Evolutionary conservation across 768 basidiomycete genomes (phyloP), one percentile per base, ranked within the genome.

Genomic region (Pholiota microspora): DNA sequence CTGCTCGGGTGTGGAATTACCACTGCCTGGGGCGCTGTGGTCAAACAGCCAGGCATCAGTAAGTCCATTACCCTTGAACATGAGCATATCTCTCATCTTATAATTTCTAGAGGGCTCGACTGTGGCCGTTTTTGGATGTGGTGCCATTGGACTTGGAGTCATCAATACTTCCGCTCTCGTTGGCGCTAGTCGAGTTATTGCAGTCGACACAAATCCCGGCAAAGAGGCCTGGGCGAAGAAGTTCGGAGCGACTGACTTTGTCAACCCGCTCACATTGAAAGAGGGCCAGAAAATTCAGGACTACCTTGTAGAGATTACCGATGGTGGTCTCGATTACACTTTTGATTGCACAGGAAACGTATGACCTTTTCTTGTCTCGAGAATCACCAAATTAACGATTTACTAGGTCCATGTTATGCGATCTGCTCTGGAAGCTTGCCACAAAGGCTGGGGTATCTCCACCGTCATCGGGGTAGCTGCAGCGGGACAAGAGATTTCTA

Each of bases 381-480:
- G 16, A 34, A 6, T 4, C 21, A 15, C 23, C 44, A 4, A 21
- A 13, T 18, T 38, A 27, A 50, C 27, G 18, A 21, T 27, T 27
- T 21, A 32, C n/a, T 48, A 89, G 88, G 89, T 94, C 8, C 76
- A 93, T 25, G 94, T 96, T 59, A 98, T 97, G 95, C 85, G 95
- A 57, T 77, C 87, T 46, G 97, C 97, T 23, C 83, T 99, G 45
- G 97, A 99, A 74, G 91, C 94, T n/a, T 98, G 94, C 71, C 97
- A 99, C 73, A 98, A 98, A 69, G 97, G 97, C 12, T 99, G 97
- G 97, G 97, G 97, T 62, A 88, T 98, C 38, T 92, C 87, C 54
- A 98, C 92, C 53, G 69, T 99, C 60, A 98, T 99, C 56, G 96
- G 96, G 56, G 97, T 99, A 36, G 97, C 97, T 3, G 94, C 94